Evolutionary conservation across 1,284 basidiomycete genomes (phyloP).

Genomic region (Heterobasidion occidentale): DNA sequence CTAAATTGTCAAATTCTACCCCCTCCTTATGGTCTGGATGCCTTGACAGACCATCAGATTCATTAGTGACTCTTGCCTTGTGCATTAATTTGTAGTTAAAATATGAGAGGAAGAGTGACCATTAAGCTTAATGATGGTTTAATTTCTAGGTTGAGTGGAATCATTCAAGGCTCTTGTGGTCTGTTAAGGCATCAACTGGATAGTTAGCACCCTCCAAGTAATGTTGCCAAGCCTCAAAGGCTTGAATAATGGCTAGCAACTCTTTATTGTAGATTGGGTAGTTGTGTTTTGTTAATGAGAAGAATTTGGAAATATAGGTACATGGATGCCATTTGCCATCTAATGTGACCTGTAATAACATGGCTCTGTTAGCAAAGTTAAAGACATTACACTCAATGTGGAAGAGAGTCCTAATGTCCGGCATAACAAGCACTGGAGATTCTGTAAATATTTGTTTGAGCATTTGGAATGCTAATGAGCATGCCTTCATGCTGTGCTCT

Average conservation of each 20-base stretch:
- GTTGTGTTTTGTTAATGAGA: conserved; percentile 13
- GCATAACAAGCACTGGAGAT: neutral
- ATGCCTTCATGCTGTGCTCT: no score
- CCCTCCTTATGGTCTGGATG: neutral
- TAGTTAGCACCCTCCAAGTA: conserved; percentile 12
- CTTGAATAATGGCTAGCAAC: conserved; percentile 11
- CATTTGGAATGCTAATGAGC: neutral
- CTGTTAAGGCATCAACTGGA: conserved; percentile 13
- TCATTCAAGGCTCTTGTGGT: conserved; percentile 20
- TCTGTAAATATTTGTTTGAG: neutral
- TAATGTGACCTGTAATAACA: neutral
- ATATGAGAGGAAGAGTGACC: neutral
- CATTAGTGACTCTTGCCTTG: neutral
- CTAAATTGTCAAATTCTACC: neutral
- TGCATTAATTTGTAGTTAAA: neutral
- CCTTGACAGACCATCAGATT: neutral
- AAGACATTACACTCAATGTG: neutral
- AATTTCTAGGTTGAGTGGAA: conserved; percentile 13
- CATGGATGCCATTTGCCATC: neutral
- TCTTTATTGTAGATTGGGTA: conserved; percentile 29
- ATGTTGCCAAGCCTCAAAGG: conserved; percentile 15
- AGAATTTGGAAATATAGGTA: neutral
- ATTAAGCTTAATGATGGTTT: conserved; percentile 13
- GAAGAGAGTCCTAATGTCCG: neutral
- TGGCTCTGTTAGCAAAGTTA: neutral